phyloP scores from a whole-genome alignment of 2,329 filamentous ascomycete species.

The Pseudocercospora musae region DNA sequence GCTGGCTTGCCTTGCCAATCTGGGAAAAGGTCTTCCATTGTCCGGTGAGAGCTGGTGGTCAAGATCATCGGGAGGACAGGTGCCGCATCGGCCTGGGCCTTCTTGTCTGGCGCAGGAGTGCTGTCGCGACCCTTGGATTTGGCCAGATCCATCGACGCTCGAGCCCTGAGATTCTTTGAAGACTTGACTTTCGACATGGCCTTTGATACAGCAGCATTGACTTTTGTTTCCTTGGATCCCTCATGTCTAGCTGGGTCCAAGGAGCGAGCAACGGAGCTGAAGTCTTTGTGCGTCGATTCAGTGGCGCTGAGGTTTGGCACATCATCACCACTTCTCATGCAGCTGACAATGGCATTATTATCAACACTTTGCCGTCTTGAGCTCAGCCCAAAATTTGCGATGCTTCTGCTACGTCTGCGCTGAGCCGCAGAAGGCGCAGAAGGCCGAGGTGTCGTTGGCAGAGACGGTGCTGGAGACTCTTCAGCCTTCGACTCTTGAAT shows the following conservation, averaged over 20 bases:
- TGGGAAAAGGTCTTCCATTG: constrained; percentile 31
- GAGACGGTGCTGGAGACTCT: constrained; percentile 1
- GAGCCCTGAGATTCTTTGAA: neutral
- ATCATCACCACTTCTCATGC: neutral
- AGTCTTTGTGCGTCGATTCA: constrained; percentile 32
- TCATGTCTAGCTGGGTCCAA: constrained; percentile 46
- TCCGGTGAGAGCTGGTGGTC: constrained; percentile 15
- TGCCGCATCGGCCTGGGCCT: neutral
- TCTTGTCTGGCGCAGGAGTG: neutral
- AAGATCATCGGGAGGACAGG: neutral
- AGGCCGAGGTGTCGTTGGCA: neutral
- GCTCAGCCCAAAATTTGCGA: constrained; percentile 1
- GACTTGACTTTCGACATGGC: constrained; percentile 1
- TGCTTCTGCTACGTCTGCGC: constrained; percentile 17
- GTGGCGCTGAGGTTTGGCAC: neutral
- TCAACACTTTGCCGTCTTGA: constrained; percentile 4
- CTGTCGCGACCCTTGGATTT: neutral
- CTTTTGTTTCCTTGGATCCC: neutral
- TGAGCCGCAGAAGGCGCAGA: neutral
- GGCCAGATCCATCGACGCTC: neutral
- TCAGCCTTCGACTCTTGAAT: constrained; percentile 6
- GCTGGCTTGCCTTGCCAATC: constrained; percentile 29
- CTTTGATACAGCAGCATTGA: neutral
- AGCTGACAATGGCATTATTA: neutral
- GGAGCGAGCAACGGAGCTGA: constrained; percentile 41